phyloP scores from a whole-genome alignment of 2,329 filamentous ascomycete genomes.

The Neospermospora avenae region DNA sequence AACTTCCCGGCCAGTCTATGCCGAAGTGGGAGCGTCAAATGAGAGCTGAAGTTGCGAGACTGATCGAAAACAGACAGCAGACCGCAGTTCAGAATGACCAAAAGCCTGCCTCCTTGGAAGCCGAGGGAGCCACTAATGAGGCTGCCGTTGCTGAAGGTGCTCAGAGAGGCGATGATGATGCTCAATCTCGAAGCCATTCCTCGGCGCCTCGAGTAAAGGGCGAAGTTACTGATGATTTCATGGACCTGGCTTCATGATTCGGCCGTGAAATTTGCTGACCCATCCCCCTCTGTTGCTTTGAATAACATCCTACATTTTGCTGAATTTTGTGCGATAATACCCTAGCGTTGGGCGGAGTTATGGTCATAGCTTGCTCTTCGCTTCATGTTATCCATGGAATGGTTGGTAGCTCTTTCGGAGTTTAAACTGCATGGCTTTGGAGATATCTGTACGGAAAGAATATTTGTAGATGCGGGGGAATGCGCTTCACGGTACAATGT shows the following conservation, averaged over 20 bases:
- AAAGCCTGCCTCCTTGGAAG: not conserved
- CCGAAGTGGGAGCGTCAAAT: constrained; percentile 32
- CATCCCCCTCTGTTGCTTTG: not conserved
- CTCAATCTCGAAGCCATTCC: not conserved
- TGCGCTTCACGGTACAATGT: not conserved
- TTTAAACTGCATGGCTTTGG: not conserved
- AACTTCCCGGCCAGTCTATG: constrained; percentile 26
- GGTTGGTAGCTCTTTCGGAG: not conserved
- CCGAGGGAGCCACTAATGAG: not conserved
- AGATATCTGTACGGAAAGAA: not conserved
- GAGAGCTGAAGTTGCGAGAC: constrained; percentile 25
- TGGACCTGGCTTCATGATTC: constrained; percentile 4
- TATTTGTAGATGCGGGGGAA: not conserved
- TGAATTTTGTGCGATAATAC: not conserved
- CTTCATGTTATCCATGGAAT: not conserved
- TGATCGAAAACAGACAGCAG: constrained; percentile 11
- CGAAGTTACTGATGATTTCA: not conserved
- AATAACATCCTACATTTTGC: not conserved
- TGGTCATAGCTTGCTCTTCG: not conserved
- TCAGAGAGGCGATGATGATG: not conserved
- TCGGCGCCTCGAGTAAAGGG: not conserved
- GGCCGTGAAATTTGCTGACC: no score
- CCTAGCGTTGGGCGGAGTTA: not conserved
- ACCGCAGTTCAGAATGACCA: not conserved
- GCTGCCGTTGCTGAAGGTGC: not conserved